A percentile compares a stretch with the other conserved stretches of the same genome.
Evolutionary conservation across 495 filamentous ascomycete genomes (phyloP).

Genomic region (Penicillium daleae): DNA sequence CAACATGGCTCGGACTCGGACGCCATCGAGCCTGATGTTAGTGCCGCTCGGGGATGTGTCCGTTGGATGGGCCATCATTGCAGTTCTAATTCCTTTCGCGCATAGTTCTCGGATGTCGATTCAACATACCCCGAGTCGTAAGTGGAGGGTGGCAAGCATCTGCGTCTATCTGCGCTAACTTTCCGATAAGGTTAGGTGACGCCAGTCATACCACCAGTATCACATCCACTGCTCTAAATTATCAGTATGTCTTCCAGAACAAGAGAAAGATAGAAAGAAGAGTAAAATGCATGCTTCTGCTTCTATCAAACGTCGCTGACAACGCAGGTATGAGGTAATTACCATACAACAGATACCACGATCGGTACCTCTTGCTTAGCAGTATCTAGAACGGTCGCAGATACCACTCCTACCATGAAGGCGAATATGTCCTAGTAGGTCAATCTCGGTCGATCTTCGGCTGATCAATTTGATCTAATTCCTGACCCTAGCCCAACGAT

Average conservation of each 20-base stretch:
- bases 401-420: conserved; percentile 36
- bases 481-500: conserved; percentile 41
- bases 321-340: conserved; percentile 42
- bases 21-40: conserved; percentile 39
- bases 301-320: conserved; percentile 1
- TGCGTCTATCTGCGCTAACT: conserved; percentile 9
- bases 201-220: conserved; percentile 42
- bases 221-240: conserved; percentile 47
- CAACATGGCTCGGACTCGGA: conserved; percentile 17
- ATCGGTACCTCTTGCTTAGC: not conserved
- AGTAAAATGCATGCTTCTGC: not conserved
- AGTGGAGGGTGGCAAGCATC: conserved; percentile 15
- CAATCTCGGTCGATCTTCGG: not conserved
- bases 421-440: conserved; percentile 30
- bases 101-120: conserved; percentile 33
- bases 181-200: conserved; percentile 26
- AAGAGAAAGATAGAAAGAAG: not conserved
- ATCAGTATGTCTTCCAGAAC: conserved; percentile 38
- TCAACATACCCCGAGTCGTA: conserved; percentile 40
- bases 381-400: conserved; percentile 31
- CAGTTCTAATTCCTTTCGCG: conserved; percentile 1
- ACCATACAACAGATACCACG: not conserved
- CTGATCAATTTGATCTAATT: conserved; percentile 19
- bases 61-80: too few relatives aligned
- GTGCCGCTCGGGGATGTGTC: conserved; percentile 14